These are phyloP conservation scores for Saccharomycopsis lassenensis DNA, from an alignment of 805 yeast genomes.

Conservation along the genomic window DNA sequence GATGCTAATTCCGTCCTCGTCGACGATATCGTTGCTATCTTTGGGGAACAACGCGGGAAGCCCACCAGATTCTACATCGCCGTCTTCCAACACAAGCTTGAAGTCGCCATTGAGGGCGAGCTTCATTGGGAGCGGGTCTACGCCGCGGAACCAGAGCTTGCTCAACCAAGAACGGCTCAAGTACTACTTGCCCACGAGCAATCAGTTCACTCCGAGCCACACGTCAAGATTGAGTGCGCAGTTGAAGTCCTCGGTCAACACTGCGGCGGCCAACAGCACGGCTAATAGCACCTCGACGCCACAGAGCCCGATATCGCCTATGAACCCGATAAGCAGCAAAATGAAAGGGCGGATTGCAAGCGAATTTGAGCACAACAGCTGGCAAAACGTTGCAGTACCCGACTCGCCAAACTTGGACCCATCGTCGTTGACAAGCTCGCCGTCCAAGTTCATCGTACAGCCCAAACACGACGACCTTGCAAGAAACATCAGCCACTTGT, in stretches of 20 bases:
- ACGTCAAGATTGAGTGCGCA: conserved; percentile 15
- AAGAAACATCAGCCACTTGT: conserved; percentile 14
- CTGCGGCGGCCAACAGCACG: no score
- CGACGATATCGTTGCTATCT: conserved; percentile 15
- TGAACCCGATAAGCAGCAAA: no score
- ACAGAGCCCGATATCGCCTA: no score
- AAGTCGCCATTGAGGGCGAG: not conserved
- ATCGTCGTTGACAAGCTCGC: conserved; percentile 9
- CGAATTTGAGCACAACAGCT: not conserved
- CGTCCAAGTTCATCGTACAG: conserved; percentile 9
- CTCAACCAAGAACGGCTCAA: conserved; percentile 12
- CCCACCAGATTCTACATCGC: not conserved
- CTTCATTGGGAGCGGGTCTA: not conserved
- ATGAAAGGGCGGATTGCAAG: no score
- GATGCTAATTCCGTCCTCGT: conserved; percentile 15
- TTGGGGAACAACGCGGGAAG: conserved; percentile 2
- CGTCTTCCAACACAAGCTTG: not conserved
- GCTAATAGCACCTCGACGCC: no score
- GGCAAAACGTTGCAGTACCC: conserved; percentile 1
- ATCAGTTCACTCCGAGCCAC: conserved; percentile 4
- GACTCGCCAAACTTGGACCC: conserved; percentile 15
- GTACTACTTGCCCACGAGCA: conserved; percentile 10
- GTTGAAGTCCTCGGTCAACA: no score
- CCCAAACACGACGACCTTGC: conserved; percentile 7
- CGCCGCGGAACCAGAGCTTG: conserved; percentile 1